Conservation (phyloP, 1,284 basidiomycete species). For the Cutaneotrichosporon cutaneum region DNA sequence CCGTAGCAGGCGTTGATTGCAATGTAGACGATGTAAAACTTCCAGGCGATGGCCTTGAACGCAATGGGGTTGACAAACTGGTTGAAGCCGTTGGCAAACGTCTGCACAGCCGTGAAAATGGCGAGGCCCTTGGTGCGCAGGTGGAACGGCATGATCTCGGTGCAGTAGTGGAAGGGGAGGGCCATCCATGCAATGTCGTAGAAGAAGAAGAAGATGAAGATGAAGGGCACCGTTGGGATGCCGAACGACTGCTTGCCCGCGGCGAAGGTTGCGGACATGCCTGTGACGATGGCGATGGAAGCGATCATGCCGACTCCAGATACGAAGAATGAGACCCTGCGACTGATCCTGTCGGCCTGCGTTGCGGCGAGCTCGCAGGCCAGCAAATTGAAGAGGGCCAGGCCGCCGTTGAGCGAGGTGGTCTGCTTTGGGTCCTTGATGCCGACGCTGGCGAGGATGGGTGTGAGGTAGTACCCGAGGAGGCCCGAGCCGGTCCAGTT, state of each 20-base stretch:
- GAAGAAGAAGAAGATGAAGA: slow-evolving; percentile 26
- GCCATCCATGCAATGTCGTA: slow-evolving; percentile 23
- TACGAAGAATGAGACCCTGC: slow-evolving; percentile 13
- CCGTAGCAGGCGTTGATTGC: slow-evolving; percentile 27
- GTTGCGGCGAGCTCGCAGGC: neutral
- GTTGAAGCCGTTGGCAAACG: slow-evolving; percentile 10
- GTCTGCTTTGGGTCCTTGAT: slow-evolving; percentile 17
- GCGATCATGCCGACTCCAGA: slow-evolving; percentile 13
- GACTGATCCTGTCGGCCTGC: neutral
- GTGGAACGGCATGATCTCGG: slow-evolving; percentile 33
- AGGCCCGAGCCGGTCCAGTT: slow-evolving; percentile 19
- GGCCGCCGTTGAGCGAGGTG: slow-evolving; percentile 23
- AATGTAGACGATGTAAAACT: slow-evolving; percentile 39
- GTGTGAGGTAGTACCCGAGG: slow-evolving; percentile 14
- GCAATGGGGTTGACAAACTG: slow-evolving; percentile 16
- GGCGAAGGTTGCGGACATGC: slow-evolving; percentile 9
- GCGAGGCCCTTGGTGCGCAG: slow-evolving; percentile 33
- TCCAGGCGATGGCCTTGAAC: slow-evolving; percentile 7
- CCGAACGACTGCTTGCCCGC: slow-evolving; percentile 5
- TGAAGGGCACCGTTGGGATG: slow-evolving; percentile 13
- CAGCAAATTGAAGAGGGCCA: slow-evolving; percentile 22
- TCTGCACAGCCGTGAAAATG: slow-evolving; percentile 16
- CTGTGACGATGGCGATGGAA: slow-evolving; percentile 7
- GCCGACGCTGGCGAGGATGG: slow-evolving; percentile 22
- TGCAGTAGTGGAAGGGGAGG: slow-evolving; percentile 59